phyloP scores from a whole-genome alignment of 345 rosid species.

The Heritiera littoralis region DNA sequence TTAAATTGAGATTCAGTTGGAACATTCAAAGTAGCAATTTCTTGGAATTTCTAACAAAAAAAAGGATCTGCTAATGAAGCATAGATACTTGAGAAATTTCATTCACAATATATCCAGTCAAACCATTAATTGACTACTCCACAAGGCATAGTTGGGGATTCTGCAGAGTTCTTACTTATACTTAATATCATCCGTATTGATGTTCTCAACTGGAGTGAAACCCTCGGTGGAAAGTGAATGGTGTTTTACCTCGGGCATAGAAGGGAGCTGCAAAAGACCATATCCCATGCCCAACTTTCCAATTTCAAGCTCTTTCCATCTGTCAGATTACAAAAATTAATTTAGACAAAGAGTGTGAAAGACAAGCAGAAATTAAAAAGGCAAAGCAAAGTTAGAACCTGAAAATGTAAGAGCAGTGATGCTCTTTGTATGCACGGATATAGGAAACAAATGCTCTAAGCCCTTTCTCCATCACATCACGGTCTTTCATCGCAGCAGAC shows the following conservation, averaged over 20 bases:
- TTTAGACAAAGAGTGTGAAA: neutral
- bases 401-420: constrained; percentile 81
- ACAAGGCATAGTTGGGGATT: neutral
- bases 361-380: neutral
- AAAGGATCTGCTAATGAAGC: neutral
- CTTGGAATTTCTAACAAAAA: neutral
- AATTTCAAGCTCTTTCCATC: constrained; percentile 85
- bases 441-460: constrained; percentile 86
- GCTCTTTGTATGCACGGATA: constrained; percentile 90
- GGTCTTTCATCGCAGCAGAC: constrained; percentile 66
- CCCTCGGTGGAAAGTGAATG: constrained; percentile 70
- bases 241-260: constrained; percentile 84
- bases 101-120: constrained; percentile 1
- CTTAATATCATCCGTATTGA: constrained; percentile 71
- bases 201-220: constrained; percentile 61
- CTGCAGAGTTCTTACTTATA: constrained; percentile 54
- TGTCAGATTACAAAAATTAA: constrained; percentile 25
- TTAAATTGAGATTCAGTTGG: neutral
- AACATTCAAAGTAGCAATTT: neutral
- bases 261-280: constrained; percentile 86
- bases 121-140: neutral
- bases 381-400: constrained; percentile 41
- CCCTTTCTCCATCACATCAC: constrained; percentile 93
- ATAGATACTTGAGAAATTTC: neutral
- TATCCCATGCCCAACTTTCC: constrained; percentile 95